Evolutionary conservation across 2,329 filamentous ascomycete genomes (phyloP), one percentile per base, ranked within the genome.

Genomic region (Colletotrichum siamense): DNA sequence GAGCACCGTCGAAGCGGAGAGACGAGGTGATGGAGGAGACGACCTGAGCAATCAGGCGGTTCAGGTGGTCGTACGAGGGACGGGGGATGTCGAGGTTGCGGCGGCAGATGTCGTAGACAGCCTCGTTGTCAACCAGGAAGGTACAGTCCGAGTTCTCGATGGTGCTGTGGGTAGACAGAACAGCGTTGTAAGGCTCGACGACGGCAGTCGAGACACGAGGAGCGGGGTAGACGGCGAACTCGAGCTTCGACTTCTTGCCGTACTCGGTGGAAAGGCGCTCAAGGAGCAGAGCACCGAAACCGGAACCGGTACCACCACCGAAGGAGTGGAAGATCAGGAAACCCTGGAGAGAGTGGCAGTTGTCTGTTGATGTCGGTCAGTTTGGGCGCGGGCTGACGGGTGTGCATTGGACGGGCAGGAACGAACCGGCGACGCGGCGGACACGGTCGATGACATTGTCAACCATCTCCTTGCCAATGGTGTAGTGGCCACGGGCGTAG

Each of bases 81-180:
- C 93, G 92, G 77, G 92, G 89, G 76, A 95, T 92, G 81, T 94
- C 93, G 77, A 95, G 87, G 86, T 92, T 94, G 81, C 92, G 92
- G 79, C 91, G 91, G 90, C 93, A 95, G 82, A 95, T 94, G 80
- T 94, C 93, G 87, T 94, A 94, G 80, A 95, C 92, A 80, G 93
- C 93, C 86, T 94, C 93, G 84, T 95, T 95, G 82, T 94, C 93
- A 79, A 95, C 93, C 65, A 94, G 87, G 89, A 95, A 94, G n/a
- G 93, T 94, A 84, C 93, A 94, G 88, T 95, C 93, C n/a, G 93
- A 92, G 88, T 94, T 93, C 89, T 94, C 93, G 77, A 94, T 94
- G 76, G 93, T 94, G 89, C 92, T 94, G 88, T 94, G 93, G 73
- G 93, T 94, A 62, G 93, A 94, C 78, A 95, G 88, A 75, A 94